Evolutionary conservation across 2,329 filamentous ascomycete species (phyloP), one percentile per base, ranked within the genome.

Genomic region (Ophiostoma montium): DNA sequence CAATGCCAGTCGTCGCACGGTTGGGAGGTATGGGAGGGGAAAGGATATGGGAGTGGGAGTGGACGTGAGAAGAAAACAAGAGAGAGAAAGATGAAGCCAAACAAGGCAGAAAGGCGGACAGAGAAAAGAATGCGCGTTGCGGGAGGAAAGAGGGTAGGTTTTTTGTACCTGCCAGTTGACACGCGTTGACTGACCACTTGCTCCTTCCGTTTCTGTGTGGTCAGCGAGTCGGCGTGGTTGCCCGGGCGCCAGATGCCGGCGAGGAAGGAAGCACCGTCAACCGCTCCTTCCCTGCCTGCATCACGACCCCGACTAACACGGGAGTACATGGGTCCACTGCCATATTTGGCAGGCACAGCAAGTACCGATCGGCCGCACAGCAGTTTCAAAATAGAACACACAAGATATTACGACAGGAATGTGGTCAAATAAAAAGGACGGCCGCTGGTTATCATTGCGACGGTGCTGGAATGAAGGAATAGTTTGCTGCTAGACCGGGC

Each of bases 191-290:
- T 18, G 18, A n/a, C 41, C 36, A 31, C 41, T 52, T 13, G 44
- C 45, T 52, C 51, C 39, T 52, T 39, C 51, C 48, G 18, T 23
- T 48, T 50, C n/a, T n/a, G 35, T 38, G 21, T 36, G 44, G 36
- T 19, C 46, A 48, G 42, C 39, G 39, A n/a, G n/a, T 27, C 4
- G 5, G 21, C 23, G n/a, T 46, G 45, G 51, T 52, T 52, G 51
- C 48, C 51, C 51, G 41, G 51, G 42, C 18, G 48, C 30, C 48
- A 21, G 45, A 18, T 30, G 18, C 33, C 35, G 36, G 45, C 13
- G 43, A 35, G 51, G 51, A 52, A 52, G 47, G 51, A 52, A 36
- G 46, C 46, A 50, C 51, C 42, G 31, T 23, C 35, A 23, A 31
- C 31, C 19, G 48, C 35, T 52, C 51, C 47, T 52, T 41, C 48